Conservation (phyloP, 306 rosid species). For the Sesbania bispinosa region DNA sequence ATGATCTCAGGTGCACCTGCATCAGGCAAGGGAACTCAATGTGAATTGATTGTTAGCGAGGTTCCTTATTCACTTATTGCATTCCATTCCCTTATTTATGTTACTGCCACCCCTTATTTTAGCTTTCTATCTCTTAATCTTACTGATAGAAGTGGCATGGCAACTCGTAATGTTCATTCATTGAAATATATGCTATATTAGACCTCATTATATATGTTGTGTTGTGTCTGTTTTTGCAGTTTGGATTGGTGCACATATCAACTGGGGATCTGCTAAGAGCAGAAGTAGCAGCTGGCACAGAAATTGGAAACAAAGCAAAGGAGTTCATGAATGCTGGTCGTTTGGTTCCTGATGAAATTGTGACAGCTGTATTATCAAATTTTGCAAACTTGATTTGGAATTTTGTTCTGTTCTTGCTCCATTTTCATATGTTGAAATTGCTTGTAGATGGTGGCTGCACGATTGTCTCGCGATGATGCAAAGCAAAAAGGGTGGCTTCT, state of each 20-base stretch:
- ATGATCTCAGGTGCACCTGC: slow-evolving; percentile 98
- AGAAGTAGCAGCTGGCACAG: slow-evolving; percentile 83
- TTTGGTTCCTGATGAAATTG: slow-evolving; percentile 93
- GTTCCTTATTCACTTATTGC: slow-evolving; percentile 18
- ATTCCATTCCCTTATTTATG: not conserved
- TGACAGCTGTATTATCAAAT: slow-evolving; percentile 57
- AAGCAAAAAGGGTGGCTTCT: slow-evolving; percentile 93
- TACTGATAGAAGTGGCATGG: not conserved
- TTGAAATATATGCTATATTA: not conserved
- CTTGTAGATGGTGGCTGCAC: slow-evolving; percentile 73
- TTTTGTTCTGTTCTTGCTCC: not conserved
- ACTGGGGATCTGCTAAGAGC: slow-evolving; percentile 92
- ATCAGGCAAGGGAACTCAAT: slow-evolving; percentile 96
- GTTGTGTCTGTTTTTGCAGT: slow-evolving; percentile 49
- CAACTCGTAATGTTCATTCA: not conserved
- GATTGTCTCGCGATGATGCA: slow-evolving; percentile 66
- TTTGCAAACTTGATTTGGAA: slow-evolving; percentile 3
- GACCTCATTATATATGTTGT: not conserved
- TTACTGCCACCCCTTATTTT: too few species aligned
- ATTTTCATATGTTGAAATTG: slow-evolving; percentile 14
- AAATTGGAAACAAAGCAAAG: slow-evolving; percentile 84
- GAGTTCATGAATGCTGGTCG: slow-evolving; percentile 86
- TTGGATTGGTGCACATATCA: slow-evolving; percentile 91
- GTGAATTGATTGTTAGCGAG: slow-evolving; percentile 81
- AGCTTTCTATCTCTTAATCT: too few species aligned